Percentiles rank a stretch among this genome's conserved stretches.
Evolutionary conservation across 345 rosid genomes (phyloP).

Genomic region (Camelina neglecta): DNA sequence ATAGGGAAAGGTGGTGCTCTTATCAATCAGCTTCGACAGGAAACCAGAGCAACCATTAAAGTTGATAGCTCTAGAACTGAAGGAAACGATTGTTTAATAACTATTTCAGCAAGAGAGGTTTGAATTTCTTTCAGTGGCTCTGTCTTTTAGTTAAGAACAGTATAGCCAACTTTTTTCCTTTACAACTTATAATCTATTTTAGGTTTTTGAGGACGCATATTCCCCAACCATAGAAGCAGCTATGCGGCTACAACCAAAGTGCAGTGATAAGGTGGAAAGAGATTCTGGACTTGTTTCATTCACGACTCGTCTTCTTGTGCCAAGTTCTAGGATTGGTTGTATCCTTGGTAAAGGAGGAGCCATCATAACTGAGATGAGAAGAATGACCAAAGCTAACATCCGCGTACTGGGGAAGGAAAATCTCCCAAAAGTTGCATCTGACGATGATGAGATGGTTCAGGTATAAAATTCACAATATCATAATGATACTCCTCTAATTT

Average conservation of each 20-base stretch:
- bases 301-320: slow-evolving; percentile 91
- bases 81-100: slow-evolving; percentile 89
- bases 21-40: slow-evolving; percentile 94
- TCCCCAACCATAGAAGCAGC: slow-evolving; percentile 95
- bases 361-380: slow-evolving; percentile 91
- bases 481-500: slow-evolving; percentile 6
- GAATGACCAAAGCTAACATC: slow-evolving; percentile 85
- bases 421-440: slow-evolving; percentile 86
- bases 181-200: slow-evolving; percentile 28
- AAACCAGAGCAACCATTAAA: slow-evolving; percentile 79
- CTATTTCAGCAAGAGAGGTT: slow-evolving; percentile 92
- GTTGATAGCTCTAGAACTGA: slow-evolving; percentile 86
- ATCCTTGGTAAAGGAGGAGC: slow-evolving; percentile 94
- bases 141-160: neutral
- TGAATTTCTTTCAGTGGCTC: slow-evolving; percentile 21
- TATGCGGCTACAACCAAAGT: slow-evolving; percentile 82
- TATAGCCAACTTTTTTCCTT: slow-evolving; percentile 25
- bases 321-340: slow-evolving; percentile 93
- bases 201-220: slow-evolving; percentile 82
- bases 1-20: slow-evolving; percentile 94
- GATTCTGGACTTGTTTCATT: slow-evolving; percentile 92
- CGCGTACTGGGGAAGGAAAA: slow-evolving; percentile 85
- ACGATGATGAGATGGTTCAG: slow-evolving; percentile 99
- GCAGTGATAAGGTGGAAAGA: slow-evolving; percentile 92
- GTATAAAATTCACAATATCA: slow-evolving; percentile 46